Percentiles rank a stretch among this genome's conserved stretches.
phyloP scores from a whole-genome alignment of 140 eudicot genomes.

The Ambrosia hybrid region DNA sequence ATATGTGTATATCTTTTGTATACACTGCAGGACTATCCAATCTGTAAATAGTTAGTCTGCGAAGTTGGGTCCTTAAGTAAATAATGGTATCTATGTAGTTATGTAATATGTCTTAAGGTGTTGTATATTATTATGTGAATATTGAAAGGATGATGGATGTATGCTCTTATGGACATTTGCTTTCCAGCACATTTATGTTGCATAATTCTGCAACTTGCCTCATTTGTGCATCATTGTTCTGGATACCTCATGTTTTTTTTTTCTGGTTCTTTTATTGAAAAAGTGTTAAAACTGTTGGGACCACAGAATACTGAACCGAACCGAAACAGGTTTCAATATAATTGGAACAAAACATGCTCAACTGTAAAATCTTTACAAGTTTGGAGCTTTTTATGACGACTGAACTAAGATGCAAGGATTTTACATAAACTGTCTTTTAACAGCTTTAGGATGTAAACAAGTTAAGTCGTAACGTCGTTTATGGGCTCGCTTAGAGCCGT shows the following conservation, averaged over 20 bases:
- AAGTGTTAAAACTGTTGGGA: too few species aligned
- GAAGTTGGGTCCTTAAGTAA: slow-evolving; percentile 33
- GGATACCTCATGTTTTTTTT: too few species aligned
- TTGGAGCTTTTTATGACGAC: too few species aligned
- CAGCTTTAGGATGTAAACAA: background rate
- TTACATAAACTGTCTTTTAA: background rate
- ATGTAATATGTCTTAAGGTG: slow-evolving; percentile 6
- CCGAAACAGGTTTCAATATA: background rate
- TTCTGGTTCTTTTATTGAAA: too few species aligned
- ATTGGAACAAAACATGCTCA: too few species aligned
- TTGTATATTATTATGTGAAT: slow-evolving; percentile 53
- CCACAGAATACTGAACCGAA: too few species aligned
- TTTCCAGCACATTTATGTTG: slow-evolving; percentile 4
- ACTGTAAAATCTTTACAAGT: too few species aligned
- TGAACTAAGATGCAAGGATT: background rate
- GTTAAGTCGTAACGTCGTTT: background rate
- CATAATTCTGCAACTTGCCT: slow-evolving; percentile 4
- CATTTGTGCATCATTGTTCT: background rate
- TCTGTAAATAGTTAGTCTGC: slow-evolving; percentile 37
- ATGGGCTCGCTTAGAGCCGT: too few species aligned
- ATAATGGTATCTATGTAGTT: slow-evolving; percentile 14
- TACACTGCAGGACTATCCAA: slow-evolving; percentile 31
- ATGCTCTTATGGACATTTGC: slow-evolving; percentile 13
- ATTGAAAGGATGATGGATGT: slow-evolving; percentile 27
- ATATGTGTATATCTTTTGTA: background rate